Conservation (phyloP, 805 yeast species). For the Lipomyces yamanashiensis region DNA sequence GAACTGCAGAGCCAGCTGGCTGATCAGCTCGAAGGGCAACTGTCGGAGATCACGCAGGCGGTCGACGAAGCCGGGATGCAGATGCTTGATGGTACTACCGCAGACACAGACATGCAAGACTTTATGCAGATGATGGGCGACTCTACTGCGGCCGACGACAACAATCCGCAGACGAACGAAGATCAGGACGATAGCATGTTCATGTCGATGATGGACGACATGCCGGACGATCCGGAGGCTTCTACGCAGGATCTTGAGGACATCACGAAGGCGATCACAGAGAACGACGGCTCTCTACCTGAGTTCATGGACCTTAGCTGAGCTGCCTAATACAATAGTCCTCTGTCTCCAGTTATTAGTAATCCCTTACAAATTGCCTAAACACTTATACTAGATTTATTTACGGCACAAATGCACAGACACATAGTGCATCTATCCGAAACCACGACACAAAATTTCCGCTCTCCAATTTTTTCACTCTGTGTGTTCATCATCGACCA, state of each 20-base stretch:
- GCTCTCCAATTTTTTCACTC: conserved; percentile 11
- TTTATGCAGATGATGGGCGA: conserved; percentile 29
- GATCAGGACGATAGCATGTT: neutral
- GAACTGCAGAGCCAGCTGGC: neutral
- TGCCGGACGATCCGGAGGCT: neutral
- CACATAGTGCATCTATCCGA: neutral
- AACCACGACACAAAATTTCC: conserved; percentile 23
- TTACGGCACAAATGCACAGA: neutral
- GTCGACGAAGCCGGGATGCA: conserved; percentile 6
- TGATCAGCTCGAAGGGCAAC: neutral
- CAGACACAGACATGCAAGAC: conserved; percentile 20
- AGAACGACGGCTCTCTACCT: conserved; percentile 1
- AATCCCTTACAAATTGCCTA: neutral
- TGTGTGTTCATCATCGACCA: conserved; percentile 10
- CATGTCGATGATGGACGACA: conserved; percentile 10
- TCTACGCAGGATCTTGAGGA: conserved; percentile 7
- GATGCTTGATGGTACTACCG: neutral
- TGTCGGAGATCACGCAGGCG: conserved; percentile 3
- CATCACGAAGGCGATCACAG: conserved; percentile 3
- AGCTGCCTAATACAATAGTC: neutral
- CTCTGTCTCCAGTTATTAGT: neutral
- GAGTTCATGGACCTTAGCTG: conserved; percentile 4
- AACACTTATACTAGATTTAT: neutral
- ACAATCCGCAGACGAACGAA: no score
- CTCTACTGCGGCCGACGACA: neutral